Conservation (phyloP, 116 monocot genomes). For the Posidonia oceanica region DNA sequence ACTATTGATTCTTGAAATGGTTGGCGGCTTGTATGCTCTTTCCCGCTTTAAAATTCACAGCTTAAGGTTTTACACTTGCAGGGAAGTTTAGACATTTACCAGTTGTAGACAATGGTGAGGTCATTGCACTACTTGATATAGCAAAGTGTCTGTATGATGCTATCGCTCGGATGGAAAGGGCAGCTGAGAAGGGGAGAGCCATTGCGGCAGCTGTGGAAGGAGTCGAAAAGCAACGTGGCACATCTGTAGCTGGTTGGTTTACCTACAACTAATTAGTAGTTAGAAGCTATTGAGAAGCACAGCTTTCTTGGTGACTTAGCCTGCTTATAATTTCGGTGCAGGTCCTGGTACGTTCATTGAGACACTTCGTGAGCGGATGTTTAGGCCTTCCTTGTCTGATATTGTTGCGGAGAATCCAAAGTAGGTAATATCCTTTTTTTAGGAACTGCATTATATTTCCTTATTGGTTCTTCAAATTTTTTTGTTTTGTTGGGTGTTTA, state of each 20-base stretch:
- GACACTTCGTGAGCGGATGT: conserved; percentile 81
- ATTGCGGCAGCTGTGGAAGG: conserved; percentile 98
- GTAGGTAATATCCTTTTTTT: conserved; percentile 68
- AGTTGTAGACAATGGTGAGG: conserved; percentile 97
- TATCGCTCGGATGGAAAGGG: conserved; percentile 94
- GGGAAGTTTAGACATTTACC: conserved; percentile 97
- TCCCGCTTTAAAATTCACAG: neutral
- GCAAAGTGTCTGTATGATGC: conserved; percentile 99
- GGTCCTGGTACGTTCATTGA: conserved; percentile 92
- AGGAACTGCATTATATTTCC: no score
- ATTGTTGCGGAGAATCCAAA: conserved; percentile 90
- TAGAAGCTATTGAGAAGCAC: no score
- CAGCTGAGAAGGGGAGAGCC: conserved; percentile 93
- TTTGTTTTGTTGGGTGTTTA: neutral
- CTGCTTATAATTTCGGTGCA: conserved; percentile 3
- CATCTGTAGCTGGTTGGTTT: conserved; percentile 53
- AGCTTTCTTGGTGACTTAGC: no score
- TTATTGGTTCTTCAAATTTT: no score
- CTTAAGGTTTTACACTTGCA: conserved; percentile 4
- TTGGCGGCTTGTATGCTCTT: neutral
- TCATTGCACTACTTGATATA: conserved; percentile 95
- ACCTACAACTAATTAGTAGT: no score
- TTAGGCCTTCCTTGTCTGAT: conserved; percentile 80
- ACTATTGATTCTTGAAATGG: neutral
- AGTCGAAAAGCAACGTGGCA: conserved; percentile 82